Percentiles rank a stretch among this genome's conserved stretches.
phyloP scores from a whole-genome alignment of 2,329 filamentous ascomycete genomes.

The Plenodomus biglobosus region DNA sequence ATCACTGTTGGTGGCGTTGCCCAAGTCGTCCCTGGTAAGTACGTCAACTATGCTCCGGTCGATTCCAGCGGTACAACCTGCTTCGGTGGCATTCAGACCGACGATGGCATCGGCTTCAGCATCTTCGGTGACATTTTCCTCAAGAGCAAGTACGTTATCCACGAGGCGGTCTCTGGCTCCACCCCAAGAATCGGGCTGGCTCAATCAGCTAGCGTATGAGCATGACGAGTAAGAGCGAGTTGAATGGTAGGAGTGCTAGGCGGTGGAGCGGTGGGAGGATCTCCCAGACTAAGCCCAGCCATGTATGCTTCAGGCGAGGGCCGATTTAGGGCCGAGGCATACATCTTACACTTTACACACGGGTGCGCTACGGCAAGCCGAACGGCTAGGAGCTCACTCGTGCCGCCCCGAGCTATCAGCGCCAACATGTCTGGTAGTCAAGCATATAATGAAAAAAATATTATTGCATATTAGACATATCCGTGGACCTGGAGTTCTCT shows the following conservation, averaged over 20 bases:
- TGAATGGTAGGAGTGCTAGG: neutral
- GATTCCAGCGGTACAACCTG: conserved; percentile 51
- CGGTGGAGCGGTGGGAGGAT: neutral
- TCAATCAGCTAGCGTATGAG: conserved; percentile 39
- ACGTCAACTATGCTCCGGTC: conserved; percentile 58
- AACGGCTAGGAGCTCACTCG: neutral
- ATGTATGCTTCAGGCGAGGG: neutral
- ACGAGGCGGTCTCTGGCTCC: conserved; percentile 29
- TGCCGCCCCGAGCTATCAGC: neutral
- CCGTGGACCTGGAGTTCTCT: neutral
- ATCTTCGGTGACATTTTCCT: conserved; percentile 80
- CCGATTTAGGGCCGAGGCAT: neutral
- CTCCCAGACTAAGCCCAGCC: neutral
- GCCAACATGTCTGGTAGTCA: neutral
- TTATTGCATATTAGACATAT: neutral
- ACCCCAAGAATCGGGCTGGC: conserved; percentile 50
- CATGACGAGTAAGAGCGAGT: neutral
- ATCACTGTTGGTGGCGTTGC: conserved; percentile 54
- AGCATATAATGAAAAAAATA: neutral
- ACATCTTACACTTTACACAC: neutral
- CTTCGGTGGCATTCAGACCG: conserved; percentile 74
- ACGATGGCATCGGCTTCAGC: conserved; percentile 59
- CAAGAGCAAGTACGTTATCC: conserved; percentile 75
- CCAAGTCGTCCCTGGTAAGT: conserved; percentile 55
- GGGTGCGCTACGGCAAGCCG: conserved; percentile 9